Conservation (phyloP, 495 filamentous ascomycete species). For the Tricharina praecox region DNA sequence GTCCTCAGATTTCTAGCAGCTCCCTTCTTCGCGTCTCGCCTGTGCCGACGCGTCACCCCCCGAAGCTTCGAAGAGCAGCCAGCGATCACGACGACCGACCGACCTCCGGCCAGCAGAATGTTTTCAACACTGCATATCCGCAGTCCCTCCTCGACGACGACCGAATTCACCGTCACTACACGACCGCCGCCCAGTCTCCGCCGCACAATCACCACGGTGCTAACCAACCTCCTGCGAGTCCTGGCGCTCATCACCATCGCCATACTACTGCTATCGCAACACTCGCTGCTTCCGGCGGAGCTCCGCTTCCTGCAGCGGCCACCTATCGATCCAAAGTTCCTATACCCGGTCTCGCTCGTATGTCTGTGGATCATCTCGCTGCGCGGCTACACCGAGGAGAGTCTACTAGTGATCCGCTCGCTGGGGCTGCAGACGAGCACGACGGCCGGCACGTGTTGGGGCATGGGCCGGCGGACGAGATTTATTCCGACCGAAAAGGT, state of each 20-base stretch:
- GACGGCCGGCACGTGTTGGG: slow-evolving; percentile 18
- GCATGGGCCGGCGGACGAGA: slow-evolving; percentile 40
- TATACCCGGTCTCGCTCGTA: not conserved
- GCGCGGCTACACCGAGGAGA: slow-evolving; percentile 50
- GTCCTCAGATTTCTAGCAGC: too few species aligned
- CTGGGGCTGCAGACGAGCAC: slow-evolving; percentile 82
- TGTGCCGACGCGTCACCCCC: too few species aligned
- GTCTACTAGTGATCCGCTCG: slow-evolving; percentile 69
- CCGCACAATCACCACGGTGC: slow-evolving; percentile 8
- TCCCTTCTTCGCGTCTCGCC: too few species aligned
- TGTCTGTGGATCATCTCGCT: slow-evolving; percentile 4
- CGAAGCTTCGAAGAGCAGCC: too few species aligned
- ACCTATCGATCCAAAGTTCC: slow-evolving; percentile 6
- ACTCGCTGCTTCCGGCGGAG: slow-evolving; percentile 19
- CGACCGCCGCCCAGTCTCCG: slow-evolving; percentile 13
- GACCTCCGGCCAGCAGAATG: too few species aligned
- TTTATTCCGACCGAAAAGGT: slow-evolving; percentile 91
- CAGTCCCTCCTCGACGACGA: slow-evolving; percentile 71
- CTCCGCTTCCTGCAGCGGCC: slow-evolving; percentile 4
- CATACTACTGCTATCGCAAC: slow-evolving; percentile 30
- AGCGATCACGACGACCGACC: too few species aligned
- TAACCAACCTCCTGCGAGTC: slow-evolving; percentile 7
- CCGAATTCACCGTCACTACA: slow-evolving; percentile 71
- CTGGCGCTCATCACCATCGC: slow-evolving; percentile 30
- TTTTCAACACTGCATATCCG: slow-evolving; percentile 45